These are phyloP conservation scores for Dothideomycetes sp. DNA, from an alignment of 2,329 filamentous ascomycete species.

Conservation along the genomic window DNA sequence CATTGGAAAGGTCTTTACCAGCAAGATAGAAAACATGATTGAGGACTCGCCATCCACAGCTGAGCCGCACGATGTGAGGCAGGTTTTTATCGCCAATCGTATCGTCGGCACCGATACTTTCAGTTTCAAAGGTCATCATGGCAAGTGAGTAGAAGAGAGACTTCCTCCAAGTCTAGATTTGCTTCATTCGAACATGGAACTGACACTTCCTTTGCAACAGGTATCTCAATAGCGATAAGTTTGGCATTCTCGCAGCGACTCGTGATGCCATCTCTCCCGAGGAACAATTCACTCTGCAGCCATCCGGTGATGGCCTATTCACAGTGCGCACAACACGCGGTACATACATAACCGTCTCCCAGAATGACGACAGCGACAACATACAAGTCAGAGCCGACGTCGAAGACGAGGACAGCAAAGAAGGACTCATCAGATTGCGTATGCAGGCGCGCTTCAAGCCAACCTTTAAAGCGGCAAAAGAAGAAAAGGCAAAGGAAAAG, in stretches of 20 bases:
- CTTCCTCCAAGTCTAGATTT: too few species aligned
- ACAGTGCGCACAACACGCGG: slow-evolving; percentile 64
- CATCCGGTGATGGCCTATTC: slow-evolving; percentile 36
- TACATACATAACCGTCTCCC: slow-evolving; percentile 54
- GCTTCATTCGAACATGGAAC: neutral
- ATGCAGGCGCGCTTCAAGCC: slow-evolving; percentile 97
- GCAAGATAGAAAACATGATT: slow-evolving; percentile 76
- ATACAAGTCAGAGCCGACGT: slow-evolving; percentile 68
- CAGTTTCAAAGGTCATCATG: slow-evolving; percentile 84
- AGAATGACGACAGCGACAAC: slow-evolving; percentile 32
- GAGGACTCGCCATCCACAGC: slow-evolving; percentile 74
- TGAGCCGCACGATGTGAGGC: slow-evolving; percentile 89
- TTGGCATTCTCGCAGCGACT: slow-evolving; percentile 66
- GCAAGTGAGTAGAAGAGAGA: slow-evolving; percentile 45
- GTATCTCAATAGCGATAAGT: slow-evolving; percentile 78
- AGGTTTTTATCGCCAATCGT: slow-evolving; percentile 86
- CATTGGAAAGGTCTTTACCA: slow-evolving; percentile 75
- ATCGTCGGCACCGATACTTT: slow-evolving; percentile 70
- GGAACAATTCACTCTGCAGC: slow-evolving; percentile 59
- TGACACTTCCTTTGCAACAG: slow-evolving; percentile 33
- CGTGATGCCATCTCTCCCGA: slow-evolving; percentile 74
- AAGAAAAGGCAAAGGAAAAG: slow-evolving; percentile 74
- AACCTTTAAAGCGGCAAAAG: slow-evolving; percentile 65
- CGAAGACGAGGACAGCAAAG: slow-evolving; percentile 51
- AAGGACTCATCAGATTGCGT: slow-evolving; percentile 67